Percentiles rank a stretch among this genome's conserved stretches.
phyloP scores from a whole-genome alignment of 2,329 filamentous ascomycete genomes.

The Penicillium frequentans region DNA sequence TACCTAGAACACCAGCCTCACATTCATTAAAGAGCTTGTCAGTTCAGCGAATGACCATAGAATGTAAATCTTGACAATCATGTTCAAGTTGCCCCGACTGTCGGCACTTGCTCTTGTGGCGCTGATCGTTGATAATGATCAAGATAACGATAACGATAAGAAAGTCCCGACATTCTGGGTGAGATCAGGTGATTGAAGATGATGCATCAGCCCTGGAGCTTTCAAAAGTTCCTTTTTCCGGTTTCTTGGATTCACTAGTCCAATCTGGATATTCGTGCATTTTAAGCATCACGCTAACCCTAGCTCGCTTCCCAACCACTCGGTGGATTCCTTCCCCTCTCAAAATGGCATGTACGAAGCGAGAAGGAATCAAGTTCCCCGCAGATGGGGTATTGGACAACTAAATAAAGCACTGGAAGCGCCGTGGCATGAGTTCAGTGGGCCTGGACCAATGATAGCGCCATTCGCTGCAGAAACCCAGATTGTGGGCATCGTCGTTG shows the following conservation, averaged over 20 bases:
- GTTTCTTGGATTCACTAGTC: background rate
- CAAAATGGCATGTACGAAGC: background rate
- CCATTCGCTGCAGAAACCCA: conserved; percentile 2
- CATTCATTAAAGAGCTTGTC: too few relatives aligned
- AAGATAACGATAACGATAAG: background rate
- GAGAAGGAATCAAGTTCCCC: background rate
- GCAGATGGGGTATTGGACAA: background rate
- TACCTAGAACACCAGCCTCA: too few relatives aligned
- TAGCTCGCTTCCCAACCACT: background rate
- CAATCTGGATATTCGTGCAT: background rate
- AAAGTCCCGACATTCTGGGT: background rate
- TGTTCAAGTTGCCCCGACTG: too few relatives aligned
- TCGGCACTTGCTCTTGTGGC: too few relatives aligned
- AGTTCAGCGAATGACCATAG: too few relatives aligned
- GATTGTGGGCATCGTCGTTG: background rate
- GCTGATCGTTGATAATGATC: background rate
- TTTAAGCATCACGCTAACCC: background rate
- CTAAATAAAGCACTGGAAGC: conserved; percentile 24
- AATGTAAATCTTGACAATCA: too few relatives aligned
- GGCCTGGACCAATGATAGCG: conserved; percentile 1
- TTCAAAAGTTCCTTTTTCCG: background rate
- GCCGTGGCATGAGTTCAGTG: conserved; percentile 18
- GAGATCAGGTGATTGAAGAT: background rate
- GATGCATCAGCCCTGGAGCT: background rate
- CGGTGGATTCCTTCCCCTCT: background rate